These are phyloP conservation scores for Stropharia rugosoannulata DNA, from an alignment of 768 basidiomycete species.

Conservation along the genomic window DNA sequence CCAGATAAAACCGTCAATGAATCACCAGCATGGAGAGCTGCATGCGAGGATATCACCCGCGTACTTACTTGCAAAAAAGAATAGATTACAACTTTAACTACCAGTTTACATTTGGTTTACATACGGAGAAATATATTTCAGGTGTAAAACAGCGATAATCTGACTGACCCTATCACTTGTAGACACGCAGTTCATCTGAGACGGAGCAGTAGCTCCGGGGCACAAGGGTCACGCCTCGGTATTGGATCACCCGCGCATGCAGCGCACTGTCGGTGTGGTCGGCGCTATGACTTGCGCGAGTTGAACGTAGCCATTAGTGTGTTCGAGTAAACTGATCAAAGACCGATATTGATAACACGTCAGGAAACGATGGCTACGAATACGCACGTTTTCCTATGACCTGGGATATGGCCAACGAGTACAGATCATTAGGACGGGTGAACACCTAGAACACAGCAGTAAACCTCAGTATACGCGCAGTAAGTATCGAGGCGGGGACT, in stretches of 20 bases:
- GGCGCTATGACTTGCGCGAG: slow-evolving; percentile 2
- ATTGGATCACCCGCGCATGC: too few relatives aligned
- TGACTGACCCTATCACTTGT: too few relatives aligned
- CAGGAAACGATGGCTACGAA: too few relatives aligned
- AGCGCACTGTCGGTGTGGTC: too few relatives aligned
- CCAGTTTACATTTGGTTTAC: too few relatives aligned
- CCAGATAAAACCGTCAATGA: slow-evolving; percentile 3
- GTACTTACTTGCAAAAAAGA: background rate
- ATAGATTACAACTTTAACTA: background rate
- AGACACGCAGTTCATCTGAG: too few relatives aligned
- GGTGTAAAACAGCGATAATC: too few relatives aligned
- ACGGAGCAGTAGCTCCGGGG: too few relatives aligned
- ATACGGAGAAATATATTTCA: too few relatives aligned
- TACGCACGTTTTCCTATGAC: slow-evolving; percentile 8
- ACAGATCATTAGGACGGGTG: slow-evolving; percentile 5
- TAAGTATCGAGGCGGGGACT: background rate
- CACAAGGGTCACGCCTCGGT: too few relatives aligned
- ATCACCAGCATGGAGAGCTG: background rate
- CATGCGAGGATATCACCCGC: background rate
- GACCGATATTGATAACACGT: background rate
- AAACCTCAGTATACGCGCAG: background rate
- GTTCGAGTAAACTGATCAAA: slow-evolving; percentile 10
- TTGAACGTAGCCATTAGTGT: slow-evolving; percentile 13
- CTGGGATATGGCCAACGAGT: slow-evolving; percentile 11
- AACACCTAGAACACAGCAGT: slow-evolving; percentile 3